Evolutionary conservation across 2,329 filamentous ascomycete species (phyloP).

Genomic region (Pseudogymnoascus sp.): DNA sequence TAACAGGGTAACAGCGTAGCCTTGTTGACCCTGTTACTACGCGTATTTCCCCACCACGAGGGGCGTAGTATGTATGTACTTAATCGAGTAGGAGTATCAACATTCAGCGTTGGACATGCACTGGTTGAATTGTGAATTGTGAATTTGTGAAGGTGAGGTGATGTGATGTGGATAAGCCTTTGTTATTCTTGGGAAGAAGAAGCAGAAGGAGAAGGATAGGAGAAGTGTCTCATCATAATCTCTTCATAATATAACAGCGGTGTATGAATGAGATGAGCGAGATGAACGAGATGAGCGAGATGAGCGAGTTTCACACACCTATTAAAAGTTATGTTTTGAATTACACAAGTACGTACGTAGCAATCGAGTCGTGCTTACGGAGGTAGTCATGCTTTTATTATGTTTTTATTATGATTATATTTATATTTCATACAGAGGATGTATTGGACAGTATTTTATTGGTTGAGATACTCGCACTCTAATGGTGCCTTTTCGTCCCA

Average conservation of each 20-base stretch:
- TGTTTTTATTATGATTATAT: not conserved
- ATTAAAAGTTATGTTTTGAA: not conserved
- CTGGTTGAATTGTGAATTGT: not conserved
- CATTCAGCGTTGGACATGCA: not conserved
- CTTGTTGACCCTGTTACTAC: constrained; percentile 9
- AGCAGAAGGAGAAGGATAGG: not conserved
- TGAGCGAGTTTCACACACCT: constrained; percentile 5
- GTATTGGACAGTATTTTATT: constrained; percentile 4
- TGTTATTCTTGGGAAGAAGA: not conserved
- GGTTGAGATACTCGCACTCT: not conserved
- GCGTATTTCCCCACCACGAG: not conserved
- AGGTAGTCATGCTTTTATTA: too few relatives aligned
- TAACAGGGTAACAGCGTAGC: constrained; percentile 30
- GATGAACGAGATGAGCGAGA: not conserved
- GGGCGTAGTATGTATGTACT: not conserved
- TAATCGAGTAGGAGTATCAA: not conserved
- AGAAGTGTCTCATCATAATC: constrained; percentile 11
- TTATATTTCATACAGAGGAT: not conserved
- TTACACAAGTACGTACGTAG: not conserved
- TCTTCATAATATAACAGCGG: constrained; percentile 3
- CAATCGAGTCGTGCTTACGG: not conserved
- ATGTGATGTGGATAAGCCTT: not conserved
- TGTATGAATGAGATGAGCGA: constrained; percentile 2
- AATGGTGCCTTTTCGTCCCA: constrained; percentile 1
- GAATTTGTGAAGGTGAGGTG: not conserved